Base-by-base conservation (phyloP, 768 basidiomycete genomes). In the Leccinum sublutescens region DNA sequence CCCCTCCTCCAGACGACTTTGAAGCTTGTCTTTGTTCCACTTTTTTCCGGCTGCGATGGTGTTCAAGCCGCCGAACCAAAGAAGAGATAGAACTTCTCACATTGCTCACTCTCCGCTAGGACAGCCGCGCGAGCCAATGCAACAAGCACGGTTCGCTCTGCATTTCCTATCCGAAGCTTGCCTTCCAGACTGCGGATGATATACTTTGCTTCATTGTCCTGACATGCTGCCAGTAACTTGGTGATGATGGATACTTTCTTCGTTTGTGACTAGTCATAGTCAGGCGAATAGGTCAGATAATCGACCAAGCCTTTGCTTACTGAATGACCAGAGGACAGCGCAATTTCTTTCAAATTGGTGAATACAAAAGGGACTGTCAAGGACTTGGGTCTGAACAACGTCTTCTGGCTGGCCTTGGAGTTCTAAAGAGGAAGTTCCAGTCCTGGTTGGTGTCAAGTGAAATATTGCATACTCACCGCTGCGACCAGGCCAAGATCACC, bases 201-300 rank as follows among this genome's bases (percentile, higher is more conserved):
- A 72, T 95, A 99, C 71, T 98, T 98, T 23, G 97, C 95, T 75
- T 99, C 97, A 31, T 83, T 77, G 59, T 87, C 93, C 67, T 92
- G 88, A 71, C 95, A 98, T 1, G 93, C 88, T 3, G 95, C 95
- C 3, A 99, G 81, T 2, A 99, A 81, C 70, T 94, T 93, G 43
- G 93, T 96, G 69, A 99, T 95, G 60, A 96, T 91, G 0, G 89
- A 88, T 11, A 97, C 93, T 71, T 99, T 99, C 78, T 93, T 95
- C 49, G 82, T 82, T 85, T 98, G 95, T 0, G 95, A 95, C 92
- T 97, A 62, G 54, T 15, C 52, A 47, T 31, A 27, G 38, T 61
- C 50, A 52, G 34, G 19, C 2, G 27, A 47, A 58, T 10, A n/a
- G 3, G 19, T 36, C 25, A 58, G 38, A 52, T 45, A 58, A 15